Percentiles rank a stretch among this genome's conserved stretches.
phyloP scores from a whole-genome alignment of 208 protist species.

The Acanthamoeba castellanii region DNA sequence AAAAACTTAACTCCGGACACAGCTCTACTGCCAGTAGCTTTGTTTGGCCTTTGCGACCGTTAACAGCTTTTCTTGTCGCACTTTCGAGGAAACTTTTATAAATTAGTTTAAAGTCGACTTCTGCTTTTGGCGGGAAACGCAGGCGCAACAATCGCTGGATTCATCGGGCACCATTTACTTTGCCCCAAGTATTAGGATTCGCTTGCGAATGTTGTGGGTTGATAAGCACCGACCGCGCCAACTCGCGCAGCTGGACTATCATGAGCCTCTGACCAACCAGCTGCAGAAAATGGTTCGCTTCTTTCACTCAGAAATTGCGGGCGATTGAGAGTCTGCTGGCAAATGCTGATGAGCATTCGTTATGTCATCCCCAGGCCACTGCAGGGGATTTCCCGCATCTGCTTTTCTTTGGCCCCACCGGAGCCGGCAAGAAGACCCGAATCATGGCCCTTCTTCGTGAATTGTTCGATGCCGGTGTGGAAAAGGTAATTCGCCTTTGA shows the following conservation, averaged over 20 bases:
- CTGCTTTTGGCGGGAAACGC: not conserved
- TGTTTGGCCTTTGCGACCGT: no score
- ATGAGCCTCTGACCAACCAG: constrained; percentile 93
- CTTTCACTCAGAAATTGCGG: not conserved
- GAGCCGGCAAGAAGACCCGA: constrained; percentile 97
- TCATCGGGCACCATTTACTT: not conserved
- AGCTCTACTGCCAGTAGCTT: no score
- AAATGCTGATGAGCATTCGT: not conserved
- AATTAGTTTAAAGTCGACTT: not conserved
- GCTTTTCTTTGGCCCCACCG: constrained; percentile 97
- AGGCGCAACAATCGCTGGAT: not conserved
- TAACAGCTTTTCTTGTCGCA: not conserved
- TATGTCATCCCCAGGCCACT: not conserved
- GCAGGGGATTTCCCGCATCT: constrained; percentile 96
- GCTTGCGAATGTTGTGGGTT: constrained; percentile 98
- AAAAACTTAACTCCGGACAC: no score
- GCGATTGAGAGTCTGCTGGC: not conserved
- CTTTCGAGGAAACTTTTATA: not conserved
- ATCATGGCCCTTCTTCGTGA: constrained; percentile 95
- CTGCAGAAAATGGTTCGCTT: constrained; percentile 92
- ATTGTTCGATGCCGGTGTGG: constrained; percentile 92
- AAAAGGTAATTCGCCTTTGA: constrained; percentile 90
- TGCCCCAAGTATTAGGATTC: not conserved
- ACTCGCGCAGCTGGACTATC: constrained; percentile 96
- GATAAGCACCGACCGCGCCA: constrained; percentile 98